Percentiles rank a stretch among this genome's conserved stretches.
Conservation (phyloP, 306 rosid genomes). For the Vachellia pachyceras region DNA sequence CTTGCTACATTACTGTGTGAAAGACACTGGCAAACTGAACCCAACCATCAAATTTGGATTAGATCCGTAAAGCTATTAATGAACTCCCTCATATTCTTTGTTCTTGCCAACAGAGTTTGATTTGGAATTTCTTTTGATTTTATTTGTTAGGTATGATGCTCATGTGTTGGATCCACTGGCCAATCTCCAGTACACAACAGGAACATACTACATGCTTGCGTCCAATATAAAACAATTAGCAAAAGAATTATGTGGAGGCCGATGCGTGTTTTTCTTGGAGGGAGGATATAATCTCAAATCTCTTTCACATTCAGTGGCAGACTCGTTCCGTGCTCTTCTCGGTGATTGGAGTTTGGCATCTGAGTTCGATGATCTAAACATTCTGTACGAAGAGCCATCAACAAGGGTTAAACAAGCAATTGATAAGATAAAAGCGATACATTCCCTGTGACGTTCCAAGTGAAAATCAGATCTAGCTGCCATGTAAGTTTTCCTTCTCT, state of each 20-base stretch:
- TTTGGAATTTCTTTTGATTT: constrained; percentile 24
- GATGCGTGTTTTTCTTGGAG: constrained; percentile 88
- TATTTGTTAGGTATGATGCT: constrained; percentile 71
- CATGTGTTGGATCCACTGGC: constrained; percentile 93
- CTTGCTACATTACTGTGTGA: constrained; percentile 5
- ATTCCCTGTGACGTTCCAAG: constrained; percentile 59
- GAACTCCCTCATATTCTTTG: constrained; percentile 4
- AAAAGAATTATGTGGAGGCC: constrained; percentile 76
- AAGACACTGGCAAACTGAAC: constrained; percentile 9
- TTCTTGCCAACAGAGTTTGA: constrained; percentile 8
- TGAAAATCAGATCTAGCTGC: constrained; percentile 23
- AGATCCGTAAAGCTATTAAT: neutral
- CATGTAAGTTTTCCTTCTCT: constrained; percentile 23
- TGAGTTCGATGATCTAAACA: constrained; percentile 75
- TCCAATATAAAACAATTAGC: constrained; percentile 80
- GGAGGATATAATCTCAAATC: constrained; percentile 94
- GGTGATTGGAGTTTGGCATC: constrained; percentile 81
- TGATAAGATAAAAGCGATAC: constrained; percentile 70
- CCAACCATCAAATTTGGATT: constrained; percentile 32
- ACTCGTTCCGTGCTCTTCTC: constrained; percentile 88
- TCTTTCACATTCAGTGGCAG: constrained; percentile 85
- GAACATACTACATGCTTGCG: constrained; percentile 88
- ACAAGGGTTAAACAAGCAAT: constrained; percentile 69
- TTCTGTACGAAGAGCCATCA: constrained; percentile 88
- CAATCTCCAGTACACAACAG: constrained; percentile 80